Conservation (phyloP, 768 basidiomycete species). For the Chalciporus chontae region DNA sequence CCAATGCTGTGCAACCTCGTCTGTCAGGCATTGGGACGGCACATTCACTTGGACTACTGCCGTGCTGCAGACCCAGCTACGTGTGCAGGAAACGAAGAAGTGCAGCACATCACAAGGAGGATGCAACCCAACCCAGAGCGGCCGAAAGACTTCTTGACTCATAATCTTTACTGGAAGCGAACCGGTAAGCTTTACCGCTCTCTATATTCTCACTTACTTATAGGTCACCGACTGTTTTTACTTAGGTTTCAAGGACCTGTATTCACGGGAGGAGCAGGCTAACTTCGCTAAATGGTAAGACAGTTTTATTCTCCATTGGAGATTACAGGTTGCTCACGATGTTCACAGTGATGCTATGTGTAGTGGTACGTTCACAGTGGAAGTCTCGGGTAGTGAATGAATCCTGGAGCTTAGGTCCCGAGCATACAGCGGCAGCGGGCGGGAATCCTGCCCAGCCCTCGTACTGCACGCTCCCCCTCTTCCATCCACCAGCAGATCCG, state of each 20-base stretch:
- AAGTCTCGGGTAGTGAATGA: neutral
- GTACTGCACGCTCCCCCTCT: conserved; percentile 51
- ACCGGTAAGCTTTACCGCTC: conserved; percentile 38
- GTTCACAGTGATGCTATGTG: neutral
- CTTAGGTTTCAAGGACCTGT: conserved; percentile 65
- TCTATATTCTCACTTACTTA: neutral
- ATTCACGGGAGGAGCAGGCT: conserved; percentile 50
- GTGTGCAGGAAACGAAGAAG: conserved; percentile 39
- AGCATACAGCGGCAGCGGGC: conserved; percentile 39
- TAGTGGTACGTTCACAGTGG: neutral
- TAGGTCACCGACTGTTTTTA: neutral
- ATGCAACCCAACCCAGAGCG: conserved; percentile 43
- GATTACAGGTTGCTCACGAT: neutral
- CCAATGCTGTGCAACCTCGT: conserved; percentile 62
- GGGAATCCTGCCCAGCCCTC: conserved; percentile 43
- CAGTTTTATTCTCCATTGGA: neutral
- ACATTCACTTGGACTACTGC: conserved; percentile 56
- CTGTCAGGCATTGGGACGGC: conserved; percentile 49
- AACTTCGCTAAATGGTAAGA: conserved; percentile 53
- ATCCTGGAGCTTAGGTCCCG: conserved; percentile 36
- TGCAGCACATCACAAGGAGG: conserved; percentile 40
- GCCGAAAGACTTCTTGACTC: conserved; percentile 56
- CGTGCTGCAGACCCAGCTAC: conserved; percentile 31
- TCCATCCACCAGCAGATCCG: conserved; percentile 39
- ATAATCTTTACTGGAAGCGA: conserved; percentile 53